Percentiles rank a stretch among this genome's conserved stretches.
Evolutionary conservation across 1,284 basidiomycete genomes (phyloP).

Genomic region (Chondrostereum purpureum): DNA sequence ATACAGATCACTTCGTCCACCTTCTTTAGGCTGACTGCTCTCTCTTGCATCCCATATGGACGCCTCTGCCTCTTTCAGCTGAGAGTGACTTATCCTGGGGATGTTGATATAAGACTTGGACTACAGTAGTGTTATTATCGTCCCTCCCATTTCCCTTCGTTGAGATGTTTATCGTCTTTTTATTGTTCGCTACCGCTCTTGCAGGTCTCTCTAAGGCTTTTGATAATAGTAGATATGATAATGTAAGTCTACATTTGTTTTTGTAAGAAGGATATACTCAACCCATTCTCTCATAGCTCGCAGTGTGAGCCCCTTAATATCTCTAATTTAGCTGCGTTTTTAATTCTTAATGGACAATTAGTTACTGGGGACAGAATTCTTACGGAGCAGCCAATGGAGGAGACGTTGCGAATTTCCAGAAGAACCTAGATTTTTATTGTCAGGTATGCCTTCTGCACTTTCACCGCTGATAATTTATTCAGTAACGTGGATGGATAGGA

Average conservation of each 20-base stretch:
- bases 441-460: constrained; percentile 27
- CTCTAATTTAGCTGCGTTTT: neutral
- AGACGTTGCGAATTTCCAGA: constrained; percentile 49
- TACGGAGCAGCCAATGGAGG: constrained; percentile 46
- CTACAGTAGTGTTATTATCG: neutral
- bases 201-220: constrained; percentile 31
- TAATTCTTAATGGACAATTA: too few relatives aligned
- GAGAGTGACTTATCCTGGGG: too few relatives aligned
- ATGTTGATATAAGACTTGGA: too few relatives aligned
- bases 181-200: constrained; percentile 14
- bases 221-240: constrained; percentile 53
- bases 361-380: constrained; percentile 66
- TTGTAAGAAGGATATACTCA: neutral
- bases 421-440: constrained; percentile 51
- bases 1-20: too few relatives aligned
- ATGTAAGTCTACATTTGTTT: constrained; percentile 33
- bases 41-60: too few relatives aligned
- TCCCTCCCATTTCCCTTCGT: constrained; percentile 3
- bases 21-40: too few relatives aligned
- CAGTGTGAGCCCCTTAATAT: constrained; percentile 29
- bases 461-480: neutral
- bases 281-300: constrained; percentile 31
- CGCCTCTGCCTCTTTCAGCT: too few relatives aligned
- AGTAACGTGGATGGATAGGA: constrained; percentile 29
- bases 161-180: constrained; percentile 17